Evolutionary conservation across 2,329 filamentous ascomycete species (phyloP).

Genomic region (Lithohypha guttulata): DNA sequence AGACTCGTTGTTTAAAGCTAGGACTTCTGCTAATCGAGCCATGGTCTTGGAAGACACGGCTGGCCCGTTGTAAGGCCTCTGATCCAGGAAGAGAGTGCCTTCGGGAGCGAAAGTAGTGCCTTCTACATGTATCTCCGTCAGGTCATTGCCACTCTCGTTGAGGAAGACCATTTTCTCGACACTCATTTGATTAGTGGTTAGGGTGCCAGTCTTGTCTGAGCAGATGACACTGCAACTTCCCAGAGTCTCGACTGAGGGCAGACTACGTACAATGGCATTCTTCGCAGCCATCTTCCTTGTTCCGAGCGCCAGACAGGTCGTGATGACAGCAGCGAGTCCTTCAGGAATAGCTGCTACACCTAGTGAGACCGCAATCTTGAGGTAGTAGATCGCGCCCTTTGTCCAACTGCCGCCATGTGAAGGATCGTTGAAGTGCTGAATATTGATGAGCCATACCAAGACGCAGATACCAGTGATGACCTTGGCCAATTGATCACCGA

Average conservation of each 20-base stretch:
- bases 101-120: constrained; percentile 85
- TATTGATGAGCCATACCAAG: constrained; percentile 96
- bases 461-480: constrained; percentile 96
- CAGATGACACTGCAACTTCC: constrained; percentile 99
- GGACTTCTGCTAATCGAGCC: constrained; percentile 61
- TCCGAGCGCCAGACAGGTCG: constrained; percentile 90
- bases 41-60: constrained; percentile 64
- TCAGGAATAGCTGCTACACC: constrained; percentile 57
- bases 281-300: constrained; percentile 98
- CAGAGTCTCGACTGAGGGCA: constrained; percentile 93
- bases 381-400: constrained; percentile 97
- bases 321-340: constrained; percentile 93
- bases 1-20: constrained; percentile 79
- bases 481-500: constrained; percentile 90
- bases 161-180: constrained; percentile 87
- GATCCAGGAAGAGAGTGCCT: constrained; percentile 59
- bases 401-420: constrained; percentile 87
- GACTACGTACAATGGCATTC: constrained; percentile 90
- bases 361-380: constrained; percentile 97
- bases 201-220: constrained; percentile 96
- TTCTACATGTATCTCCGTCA: constrained; percentile 81
- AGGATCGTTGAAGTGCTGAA: constrained; percentile 91
- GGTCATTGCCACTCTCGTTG: constrained; percentile 56
- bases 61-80: constrained; percentile 57
- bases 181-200: constrained; percentile 99